Base-by-base conservation (phyloP, 345 rosid genomes). In the Aurinia saxatilis region DNA sequence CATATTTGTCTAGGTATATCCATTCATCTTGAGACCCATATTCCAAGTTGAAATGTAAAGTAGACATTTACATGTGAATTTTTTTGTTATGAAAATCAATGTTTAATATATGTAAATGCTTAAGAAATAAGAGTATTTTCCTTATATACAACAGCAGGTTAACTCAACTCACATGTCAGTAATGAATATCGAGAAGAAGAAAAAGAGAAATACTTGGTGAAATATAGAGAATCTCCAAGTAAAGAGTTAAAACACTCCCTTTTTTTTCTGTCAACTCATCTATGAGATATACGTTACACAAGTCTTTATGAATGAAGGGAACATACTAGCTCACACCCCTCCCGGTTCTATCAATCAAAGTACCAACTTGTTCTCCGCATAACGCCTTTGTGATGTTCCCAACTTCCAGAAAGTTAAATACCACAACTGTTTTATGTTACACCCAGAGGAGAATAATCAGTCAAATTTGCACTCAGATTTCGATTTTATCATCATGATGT, bases 341-440 rank as follows among this genome's bases (percentile, higher is more conserved):
- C 60, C 80, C 89, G n/a, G 52, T 74, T 50, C 76, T 76, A 57
- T 88, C 96, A 57, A 91, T 88, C 71, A 86, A 57, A 7, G 95
- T 91, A 47, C 98, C 98, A 10, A 88, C 95, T 75, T 80, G 92
- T 51, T 88, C 90, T 40, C 98, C 98, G 25, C 95, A 85, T 50
- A 91, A 68, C 5, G 98, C 91, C 70, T 83, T 85, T 34, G 85
- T 78, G 68, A 91, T 84, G 71, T 88, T 88, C 52, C 95, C 98
- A 57, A 83, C 88, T 68, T 91, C 84, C 21, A 83, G 82, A 75
- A 91, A 79, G 76, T 91, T 88, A 51, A 91, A 88, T 35, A 91
- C 75, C 71, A 84, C 95, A 30, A 91, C 98, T 91, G 82, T 52
- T 11, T 38, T 35, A 7, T 30, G 15, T 15, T 10, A 39, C 7